Conservation (phyloP, 2,329 filamentous ascomycete genomes). For the Botrytis squamosa region DNA sequence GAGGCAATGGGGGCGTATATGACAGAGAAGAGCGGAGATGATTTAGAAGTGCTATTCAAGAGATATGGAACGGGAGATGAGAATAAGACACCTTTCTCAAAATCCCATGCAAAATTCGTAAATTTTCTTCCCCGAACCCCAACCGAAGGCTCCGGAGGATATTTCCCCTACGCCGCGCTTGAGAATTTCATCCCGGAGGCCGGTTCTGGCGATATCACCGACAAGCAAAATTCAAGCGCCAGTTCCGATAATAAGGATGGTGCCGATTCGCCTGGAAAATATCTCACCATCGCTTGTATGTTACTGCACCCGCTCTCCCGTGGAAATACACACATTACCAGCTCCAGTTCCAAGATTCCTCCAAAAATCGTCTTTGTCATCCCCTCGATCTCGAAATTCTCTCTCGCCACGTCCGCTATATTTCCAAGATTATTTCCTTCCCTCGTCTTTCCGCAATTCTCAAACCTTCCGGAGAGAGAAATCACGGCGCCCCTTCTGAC, state of each 20-base stretch:
- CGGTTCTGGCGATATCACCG: not conserved
- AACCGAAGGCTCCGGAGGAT: no score
- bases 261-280: not conserved
- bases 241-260: not conserved
- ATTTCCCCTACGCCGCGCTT: not conserved
- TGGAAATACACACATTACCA: not conserved
- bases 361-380: not conserved
- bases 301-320: not conserved
- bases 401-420: not conserved
- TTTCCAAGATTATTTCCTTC: not conserved
- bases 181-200: not conserved
- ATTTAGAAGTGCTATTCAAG: not conserved
- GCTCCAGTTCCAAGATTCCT: no score
- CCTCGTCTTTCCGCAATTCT: not conserved
- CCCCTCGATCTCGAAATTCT: not conserved
- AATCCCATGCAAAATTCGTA: not conserved
- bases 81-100: no score
- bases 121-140: not conserved
- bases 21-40: no score
- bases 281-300: not conserved
- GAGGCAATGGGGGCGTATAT: not conserved
- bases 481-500: no score
- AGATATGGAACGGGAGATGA: no score
- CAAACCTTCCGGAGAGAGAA: not conserved
- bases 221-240: not conserved